Base-by-base conservation (phyloP, 768 basidiomycete species). In the Brasilioporus rufonigricans region DNA sequence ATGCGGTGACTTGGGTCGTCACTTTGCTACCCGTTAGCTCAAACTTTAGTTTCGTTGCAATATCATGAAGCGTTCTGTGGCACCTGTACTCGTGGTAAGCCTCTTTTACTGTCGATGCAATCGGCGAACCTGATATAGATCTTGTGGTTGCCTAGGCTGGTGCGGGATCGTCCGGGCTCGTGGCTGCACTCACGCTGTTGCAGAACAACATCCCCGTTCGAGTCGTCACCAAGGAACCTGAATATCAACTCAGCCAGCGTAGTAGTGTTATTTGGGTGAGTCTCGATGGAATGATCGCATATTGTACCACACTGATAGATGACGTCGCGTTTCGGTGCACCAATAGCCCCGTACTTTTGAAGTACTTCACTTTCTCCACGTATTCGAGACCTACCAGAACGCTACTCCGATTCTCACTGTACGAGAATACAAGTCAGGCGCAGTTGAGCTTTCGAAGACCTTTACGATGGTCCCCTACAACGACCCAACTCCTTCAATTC, bases 171-270 rank as follows among this genome's bases (percentile, higher is more conserved):
- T 50, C 67, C 0, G 71, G 74, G 26, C 63, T 72, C 10, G 61
- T 68, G 24, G 61, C 57, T 23, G 73, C 73, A 3, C 69, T 72
- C 6, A 63, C 64, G 1, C 62, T 76, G 26, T 61, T 77, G 13
- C 69, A 70, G 21, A 79, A 80, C 63, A 73, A 75, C 7, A 65
- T 82, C 14, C 71, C 77, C 12, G 75, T 83, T 8, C 77, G 80
- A 18, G 74, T 85, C 26, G 76, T 84, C 44, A 77, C 83, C 55
- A 80, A 78, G 55, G 74, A 72, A 47, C 58, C 68, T 0, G 48
- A 67, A 1, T 69, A 72, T 12, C 70, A 64, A 16, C 58, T 72
- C 14, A 75, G 75, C 3, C 72, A 76, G 55, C 73, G 78, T 2
- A 73, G 71, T 4, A 65, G 65, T 5, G 76, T 67, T 4, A 60